These are phyloP conservation scores for Auricularia sp. DNA, from an alignment of 768 basidiomycete species.

Conservation along the genomic window DNA sequence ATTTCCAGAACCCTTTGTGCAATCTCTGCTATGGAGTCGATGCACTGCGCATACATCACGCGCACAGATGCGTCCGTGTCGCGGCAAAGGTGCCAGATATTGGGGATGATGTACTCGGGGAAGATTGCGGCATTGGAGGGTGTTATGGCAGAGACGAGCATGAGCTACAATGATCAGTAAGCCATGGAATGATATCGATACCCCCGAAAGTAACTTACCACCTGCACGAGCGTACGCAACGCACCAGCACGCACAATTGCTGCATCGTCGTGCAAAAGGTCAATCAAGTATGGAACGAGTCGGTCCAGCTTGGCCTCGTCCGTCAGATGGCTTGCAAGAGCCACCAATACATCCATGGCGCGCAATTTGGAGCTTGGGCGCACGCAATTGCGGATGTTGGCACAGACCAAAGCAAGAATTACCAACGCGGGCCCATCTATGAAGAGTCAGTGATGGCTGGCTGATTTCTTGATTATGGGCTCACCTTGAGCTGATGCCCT, in stretches of 20 bases:
- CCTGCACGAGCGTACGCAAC: conserved; percentile 68
- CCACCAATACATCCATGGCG: conserved; percentile 78
- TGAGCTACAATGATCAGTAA: conserved; percentile 29
- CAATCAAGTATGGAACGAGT: conserved; percentile 84
- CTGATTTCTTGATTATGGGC: neutral
- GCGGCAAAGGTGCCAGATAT: conserved; percentile 68
- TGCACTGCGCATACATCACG: conserved; percentile 70
- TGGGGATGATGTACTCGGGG: conserved; percentile 91
- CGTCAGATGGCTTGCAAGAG: conserved; percentile 67
- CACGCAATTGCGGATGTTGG: conserved; percentile 80
- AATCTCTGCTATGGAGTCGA: conserved; percentile 76
- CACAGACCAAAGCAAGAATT: conserved; percentile 74
- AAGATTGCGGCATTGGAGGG: conserved; percentile 61
- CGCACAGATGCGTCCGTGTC: conserved; percentile 82
- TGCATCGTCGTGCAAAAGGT: conserved; percentile 77
- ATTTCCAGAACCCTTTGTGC: conserved; percentile 86
- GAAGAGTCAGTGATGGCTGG: neutral
- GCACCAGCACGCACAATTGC: conserved; percentile 75
- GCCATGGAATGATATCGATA: conserved; percentile 15
- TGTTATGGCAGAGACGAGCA: conserved; percentile 61
- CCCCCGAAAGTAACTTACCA: conserved; percentile 39
- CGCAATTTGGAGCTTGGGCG: conserved; percentile 79
- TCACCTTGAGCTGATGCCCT: conserved; percentile 55
- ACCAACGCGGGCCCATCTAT: conserved; percentile 90
- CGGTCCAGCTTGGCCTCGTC: conserved; percentile 95